Base-by-base conservation (phyloP, 2,329 filamentous ascomycete species). In the Aspergillus quadrilineatus region DNA sequence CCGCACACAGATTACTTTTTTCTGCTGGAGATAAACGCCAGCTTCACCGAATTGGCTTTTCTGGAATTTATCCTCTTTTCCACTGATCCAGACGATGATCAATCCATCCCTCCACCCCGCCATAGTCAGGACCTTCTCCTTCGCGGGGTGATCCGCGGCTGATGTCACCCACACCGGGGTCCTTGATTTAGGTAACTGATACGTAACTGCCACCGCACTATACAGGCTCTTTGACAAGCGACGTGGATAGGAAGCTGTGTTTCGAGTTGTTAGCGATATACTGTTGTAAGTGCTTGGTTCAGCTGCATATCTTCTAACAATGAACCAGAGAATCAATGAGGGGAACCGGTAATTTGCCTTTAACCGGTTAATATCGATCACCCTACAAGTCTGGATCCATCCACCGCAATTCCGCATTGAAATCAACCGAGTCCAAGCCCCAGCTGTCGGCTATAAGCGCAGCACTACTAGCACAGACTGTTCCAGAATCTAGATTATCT, bases 341-440 rank as follows among this genome's bases (percentile, higher is more conserved):
- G 44, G 28, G 32, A 8, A 46, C 22, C 29, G 44, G 26, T 28
- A 30, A 46, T 42, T 17, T 8, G 17, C 39, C 39, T 58, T 62
- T 65, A 55, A 52, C 63, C 62, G 63, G 61, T 61, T 64, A 60
- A 64, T 59, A 34, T 58, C 9, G 29, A 42, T 12, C 15, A 34
- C n/a, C 42, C 4, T 10, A 4, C 43, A 28, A 37, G 32, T 53
- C 51, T 42, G 30, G 52, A 55, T 34, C 15, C 43, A 29, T 45
- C 43, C 43, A 29, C 43, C 43, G 41, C 17, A 45, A 12, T 30
- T 32, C 50, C 42, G 50, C 50, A 6, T 15, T 12, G 28, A 34
- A 56, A 32, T 55, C 53, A 55, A 45, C 45, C 46, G 46, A 55
- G 53, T 45, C 28, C 53, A 30, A 37, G 50, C 32, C 50, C 32